Percentiles rank a stretch among this genome's conserved stretches.
These are phyloP conservation scores for Talaromyces proteolyticus DNA, from an alignment of 495 filamentous ascomycete genomes.

Conservation along the genomic window DNA sequence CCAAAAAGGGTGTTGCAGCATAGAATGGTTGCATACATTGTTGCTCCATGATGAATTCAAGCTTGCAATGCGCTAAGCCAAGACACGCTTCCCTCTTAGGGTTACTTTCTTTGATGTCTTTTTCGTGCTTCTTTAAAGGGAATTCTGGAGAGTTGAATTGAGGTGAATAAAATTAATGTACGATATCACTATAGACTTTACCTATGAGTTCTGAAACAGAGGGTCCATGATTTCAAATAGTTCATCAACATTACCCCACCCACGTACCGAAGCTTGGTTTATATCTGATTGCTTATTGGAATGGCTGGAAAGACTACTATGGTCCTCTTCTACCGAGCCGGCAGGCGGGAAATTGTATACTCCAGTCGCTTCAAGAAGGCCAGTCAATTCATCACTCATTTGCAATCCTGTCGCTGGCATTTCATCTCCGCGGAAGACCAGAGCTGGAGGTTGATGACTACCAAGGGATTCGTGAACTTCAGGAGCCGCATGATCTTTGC, in stretches of 20 bases:
- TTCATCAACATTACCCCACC: background rate
- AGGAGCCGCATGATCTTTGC: too few species aligned
- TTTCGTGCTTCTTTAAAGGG: background rate
- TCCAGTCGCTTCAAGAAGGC: background rate
- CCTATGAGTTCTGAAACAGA: background rate
- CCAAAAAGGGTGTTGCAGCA: background rate
- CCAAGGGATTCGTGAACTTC: too few species aligned
- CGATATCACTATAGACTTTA: background rate
- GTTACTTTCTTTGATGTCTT: background rate
- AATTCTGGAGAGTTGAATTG: background rate
- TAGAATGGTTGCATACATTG: background rate
- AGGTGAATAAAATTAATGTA: too few species aligned
- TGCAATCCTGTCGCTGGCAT: background rate
- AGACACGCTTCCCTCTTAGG: background rate
- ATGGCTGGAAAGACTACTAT: background rate
- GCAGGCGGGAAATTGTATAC: background rate
- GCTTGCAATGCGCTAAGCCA: background rate
- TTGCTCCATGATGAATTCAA: background rate
- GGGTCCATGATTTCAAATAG: background rate
- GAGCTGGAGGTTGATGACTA: too few species aligned
- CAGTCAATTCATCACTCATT: background rate
- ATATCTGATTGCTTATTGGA: background rate
- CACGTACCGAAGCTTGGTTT: background rate
- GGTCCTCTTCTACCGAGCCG: background rate
- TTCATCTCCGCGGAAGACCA: constrained; percentile 25